Percentiles rank a stretch among this genome's conserved stretches.
These are phyloP conservation scores for Cicer chorassanicum DNA, from an alignment of 306 rosid species.

Conservation along the genomic window DNA sequence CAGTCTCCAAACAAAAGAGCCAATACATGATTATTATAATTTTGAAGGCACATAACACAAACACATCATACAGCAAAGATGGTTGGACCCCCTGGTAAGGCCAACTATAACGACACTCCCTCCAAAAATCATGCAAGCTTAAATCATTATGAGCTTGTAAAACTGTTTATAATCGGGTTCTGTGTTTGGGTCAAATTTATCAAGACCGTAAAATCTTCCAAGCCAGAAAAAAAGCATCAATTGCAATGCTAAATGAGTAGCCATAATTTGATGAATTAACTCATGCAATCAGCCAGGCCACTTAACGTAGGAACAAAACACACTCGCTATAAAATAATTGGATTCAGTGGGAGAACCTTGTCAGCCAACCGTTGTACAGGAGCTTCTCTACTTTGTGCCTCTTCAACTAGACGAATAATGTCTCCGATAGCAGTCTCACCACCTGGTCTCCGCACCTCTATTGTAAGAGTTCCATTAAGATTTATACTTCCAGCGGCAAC, in stretches of 20 bases:
- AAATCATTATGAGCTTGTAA: conserved; percentile 8
- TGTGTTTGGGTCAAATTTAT: conserved; percentile 3
- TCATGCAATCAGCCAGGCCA: conserved; percentile 26
- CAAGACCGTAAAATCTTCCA: conserved; percentile 23
- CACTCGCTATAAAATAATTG: conserved; percentile 20
- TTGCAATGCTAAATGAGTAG: background rate
- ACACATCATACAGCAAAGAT: conserved; percentile 1
- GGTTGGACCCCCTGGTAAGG: background rate
- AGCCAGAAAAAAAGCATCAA: conserved; percentile 3
- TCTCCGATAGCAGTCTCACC: conserved; percentile 88
- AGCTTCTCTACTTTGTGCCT: conserved; percentile 95
- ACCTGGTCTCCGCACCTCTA: conserved; percentile 91
- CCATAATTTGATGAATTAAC: conserved; percentile 6
- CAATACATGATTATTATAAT: conserved; percentile 22
- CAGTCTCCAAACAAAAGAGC: background rate
- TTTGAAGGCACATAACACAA: conserved; percentile 12
- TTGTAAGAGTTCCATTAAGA: conserved; percentile 88
- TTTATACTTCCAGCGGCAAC: conserved; percentile 97
- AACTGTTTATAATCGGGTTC: conserved; percentile 18
- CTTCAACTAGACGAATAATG: conserved; percentile 94
- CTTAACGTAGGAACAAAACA: conserved; percentile 27
- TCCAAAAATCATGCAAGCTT: background rate
- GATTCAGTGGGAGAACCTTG: conserved; percentile 67
- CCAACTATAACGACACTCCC: conserved; percentile 16
- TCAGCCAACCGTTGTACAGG: conserved; percentile 97